Conservation (phyloP, 768 basidiomycete genomes). For the Boletus edulis region DNA sequence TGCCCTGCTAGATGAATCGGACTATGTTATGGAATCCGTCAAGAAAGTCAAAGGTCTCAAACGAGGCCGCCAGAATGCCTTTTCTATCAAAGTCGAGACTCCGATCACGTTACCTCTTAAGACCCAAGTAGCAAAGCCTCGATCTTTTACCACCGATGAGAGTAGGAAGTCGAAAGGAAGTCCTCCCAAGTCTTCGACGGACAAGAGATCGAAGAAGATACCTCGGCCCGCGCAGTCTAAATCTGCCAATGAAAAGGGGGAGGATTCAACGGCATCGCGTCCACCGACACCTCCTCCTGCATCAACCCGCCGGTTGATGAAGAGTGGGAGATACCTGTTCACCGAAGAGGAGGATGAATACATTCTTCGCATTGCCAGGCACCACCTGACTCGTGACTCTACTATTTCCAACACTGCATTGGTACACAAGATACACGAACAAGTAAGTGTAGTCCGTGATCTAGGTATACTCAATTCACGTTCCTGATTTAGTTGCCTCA, state of each 20-base stretch:
- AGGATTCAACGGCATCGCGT: constrained; percentile 6
- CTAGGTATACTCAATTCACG: not conserved
- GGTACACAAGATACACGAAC: constrained; percentile 38
- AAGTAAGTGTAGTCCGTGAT: constrained; percentile 36
- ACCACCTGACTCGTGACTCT: constrained; percentile 49
- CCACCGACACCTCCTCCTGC: constrained; percentile 50
- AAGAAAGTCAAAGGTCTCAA: constrained; percentile 22
- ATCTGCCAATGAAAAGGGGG: not conserved
- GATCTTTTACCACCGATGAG: constrained; percentile 3
- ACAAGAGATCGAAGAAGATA: constrained; percentile 9
- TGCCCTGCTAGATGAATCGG: constrained; percentile 41
- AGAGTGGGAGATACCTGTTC: constrained; percentile 40
- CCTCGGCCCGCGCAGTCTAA: not conserved
- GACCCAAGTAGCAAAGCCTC: constrained; percentile 2
- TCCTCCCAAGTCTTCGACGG: constrained; percentile 3
- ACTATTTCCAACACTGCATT: constrained; percentile 39
- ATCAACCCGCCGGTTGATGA: constrained; percentile 26
- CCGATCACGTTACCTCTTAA: constrained; percentile 1
- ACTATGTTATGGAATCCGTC: constrained; percentile 42
- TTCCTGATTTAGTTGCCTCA: constrained; percentile 52
- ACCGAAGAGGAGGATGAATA: constrained; percentile 53
- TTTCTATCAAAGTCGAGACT: constrained; percentile 13
- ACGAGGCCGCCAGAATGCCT: constrained; percentile 21
- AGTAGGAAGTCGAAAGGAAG: constrained; percentile 1
- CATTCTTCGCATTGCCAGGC: constrained; percentile 39